phyloP scores from a whole-genome alignment of 2,329 filamentous ascomycete species.

The Mollisia scopiformis region DNA sequence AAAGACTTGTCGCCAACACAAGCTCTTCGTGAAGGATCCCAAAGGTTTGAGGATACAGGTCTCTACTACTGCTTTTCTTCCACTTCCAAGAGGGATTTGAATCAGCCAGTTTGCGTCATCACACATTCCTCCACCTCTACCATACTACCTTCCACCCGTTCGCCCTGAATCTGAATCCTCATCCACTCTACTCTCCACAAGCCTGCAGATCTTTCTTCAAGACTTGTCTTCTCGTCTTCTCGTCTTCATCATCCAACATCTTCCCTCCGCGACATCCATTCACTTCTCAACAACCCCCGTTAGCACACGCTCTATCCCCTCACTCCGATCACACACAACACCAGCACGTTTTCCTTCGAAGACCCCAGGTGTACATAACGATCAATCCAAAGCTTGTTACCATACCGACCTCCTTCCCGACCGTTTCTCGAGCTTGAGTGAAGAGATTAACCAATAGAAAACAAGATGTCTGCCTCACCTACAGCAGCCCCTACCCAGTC shows the following conservation, averaged over 20 bases:
- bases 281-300: constrained; percentile 37
- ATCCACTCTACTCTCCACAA: constrained; percentile 28
- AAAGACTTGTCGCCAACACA: background rate
- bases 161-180: constrained; percentile 28
- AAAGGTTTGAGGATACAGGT: constrained; percentile 40
- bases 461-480: constrained; percentile 75
- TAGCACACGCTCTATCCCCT: constrained; percentile 39
- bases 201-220: constrained; percentile 30
- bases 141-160: constrained; percentile 15
- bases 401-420: constrained; percentile 46
- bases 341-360: constrained; percentile 93
- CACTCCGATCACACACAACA: constrained; percentile 50
- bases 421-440: constrained; percentile 42
- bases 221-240: constrained; percentile 36
- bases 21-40: constrained; percentile 19
- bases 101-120: constrained; percentile 34
- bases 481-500: constrained; percentile 66
- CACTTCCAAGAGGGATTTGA: constrained; percentile 29
- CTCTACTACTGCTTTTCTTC: constrained; percentile 39
- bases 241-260: constrained; percentile 40
- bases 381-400: constrained; percentile 55
- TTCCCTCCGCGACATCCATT: constrained; percentile 30
- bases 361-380: constrained; percentile 85
- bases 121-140: constrained; percentile 36
- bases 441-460: constrained; percentile 44